Percentiles rank a stretch among this genome's conserved stretches.
Evolutionary conservation across 2,329 filamentous ascomycete genomes (phyloP).

Genomic region (Waltergamsia citrina): DNA sequence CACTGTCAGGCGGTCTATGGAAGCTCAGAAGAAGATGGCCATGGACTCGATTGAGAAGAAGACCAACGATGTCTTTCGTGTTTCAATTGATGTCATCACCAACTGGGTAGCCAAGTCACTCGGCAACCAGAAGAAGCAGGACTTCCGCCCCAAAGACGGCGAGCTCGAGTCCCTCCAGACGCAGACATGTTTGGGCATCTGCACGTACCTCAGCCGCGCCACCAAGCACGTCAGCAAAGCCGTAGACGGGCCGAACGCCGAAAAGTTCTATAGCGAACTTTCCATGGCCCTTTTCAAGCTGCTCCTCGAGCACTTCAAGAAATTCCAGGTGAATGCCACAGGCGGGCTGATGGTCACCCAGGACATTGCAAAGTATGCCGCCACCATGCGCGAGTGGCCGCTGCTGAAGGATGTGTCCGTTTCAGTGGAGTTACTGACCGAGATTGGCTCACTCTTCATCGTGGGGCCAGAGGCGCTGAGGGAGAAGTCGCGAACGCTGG

Average conservation of each 20-base stretch:
- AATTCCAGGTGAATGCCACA: conserved; percentile 85
- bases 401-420: conserved; percentile 58
- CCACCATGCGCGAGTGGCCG: conserved; percentile 76
- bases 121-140: conserved; percentile 71
- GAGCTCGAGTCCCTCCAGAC: conserved; percentile 77
- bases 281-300: conserved; percentile 68
- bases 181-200: conserved; percentile 72
- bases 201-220: conserved; percentile 65
- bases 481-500: conserved; percentile 57
- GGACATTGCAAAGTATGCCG: conserved; percentile 88
- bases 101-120: conserved; percentile 70
- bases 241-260: conserved; percentile 75
- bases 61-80: conserved; percentile 52
- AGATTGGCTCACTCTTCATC: conserved; percentile 94
- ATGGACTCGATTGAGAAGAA: conserved; percentile 78
- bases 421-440: conserved; percentile 75
- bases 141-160: conserved; percentile 81
- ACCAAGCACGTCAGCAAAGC: conserved; percentile 54
- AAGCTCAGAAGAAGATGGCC: conserved; percentile 66
- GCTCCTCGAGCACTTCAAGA: conserved; percentile 88
- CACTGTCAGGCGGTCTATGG: conserved; percentile 82
- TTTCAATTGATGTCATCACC: conserved; percentile 55
- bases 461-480: conserved; percentile 72
- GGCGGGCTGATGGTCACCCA: conserved; percentile 93
- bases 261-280: conserved; percentile 74